These are phyloP conservation scores for Candida tetrigidarum DNA, from an alignment of 1,139 yeast genomes.

Conservation along the genomic window DNA sequence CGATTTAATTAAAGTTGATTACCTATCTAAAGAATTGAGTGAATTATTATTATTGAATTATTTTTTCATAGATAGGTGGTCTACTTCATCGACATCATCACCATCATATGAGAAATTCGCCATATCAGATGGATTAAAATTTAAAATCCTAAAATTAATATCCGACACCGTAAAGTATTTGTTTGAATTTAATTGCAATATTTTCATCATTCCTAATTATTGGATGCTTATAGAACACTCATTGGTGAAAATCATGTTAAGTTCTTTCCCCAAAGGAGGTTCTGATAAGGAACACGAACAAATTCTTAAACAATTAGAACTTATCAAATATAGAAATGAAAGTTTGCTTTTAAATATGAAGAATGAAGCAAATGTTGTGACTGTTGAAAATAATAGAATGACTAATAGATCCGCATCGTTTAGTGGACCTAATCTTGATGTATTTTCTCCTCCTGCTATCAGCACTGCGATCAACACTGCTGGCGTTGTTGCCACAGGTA, in stretches of 20 bases:
- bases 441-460: not conserved
- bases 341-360: constrained; percentile 61
- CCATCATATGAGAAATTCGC: constrained; percentile 1
- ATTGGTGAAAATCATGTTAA: constrained; percentile 41
- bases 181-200: constrained; percentile 64
- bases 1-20: constrained; percentile 57
- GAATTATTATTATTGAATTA: constrained; percentile 54
- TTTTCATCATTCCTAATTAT: constrained; percentile 74
- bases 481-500: too few relatives aligned
- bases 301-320: constrained; percentile 55
- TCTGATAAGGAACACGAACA: constrained; percentile 33
- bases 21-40: constrained; percentile 61
- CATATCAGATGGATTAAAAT: constrained; percentile 22
- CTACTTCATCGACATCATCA: not conserved
- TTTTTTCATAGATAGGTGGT: constrained; percentile 31
- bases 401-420: constrained; percentile 1
- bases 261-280: constrained; percentile 38
- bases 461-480: too few relatives aligned
- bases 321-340: constrained; percentile 71
- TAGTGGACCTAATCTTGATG: not conserved
- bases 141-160: constrained; percentile 28
- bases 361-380: constrained; percentile 13
- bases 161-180: constrained; percentile 46
- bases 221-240: constrained; percentile 67
- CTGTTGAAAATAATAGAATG: not conserved